A percentile compares a stretch with the other conserved stretches of the same genome.
Evolutionary conservation across 495 filamentous ascomycete genomes (phyloP).

Genomic region (Clohesyomyces aquaticus): DNA sequence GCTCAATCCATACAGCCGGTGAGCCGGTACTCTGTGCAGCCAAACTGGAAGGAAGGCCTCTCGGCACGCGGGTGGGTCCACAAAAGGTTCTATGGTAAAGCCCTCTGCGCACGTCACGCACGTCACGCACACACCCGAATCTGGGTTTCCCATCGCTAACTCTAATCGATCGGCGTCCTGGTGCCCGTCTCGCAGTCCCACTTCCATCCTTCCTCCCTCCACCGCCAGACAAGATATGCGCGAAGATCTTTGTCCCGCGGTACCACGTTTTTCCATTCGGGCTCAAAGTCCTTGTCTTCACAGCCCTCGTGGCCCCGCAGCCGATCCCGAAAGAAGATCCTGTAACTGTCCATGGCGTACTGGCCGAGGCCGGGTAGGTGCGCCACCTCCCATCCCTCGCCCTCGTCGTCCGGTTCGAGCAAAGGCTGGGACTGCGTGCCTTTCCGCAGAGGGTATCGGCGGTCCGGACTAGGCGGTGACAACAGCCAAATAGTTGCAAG

Average conservation of each 20-base stretch:
- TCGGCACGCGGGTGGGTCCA: too few species aligned
- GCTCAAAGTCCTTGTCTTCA: constrained; percentile 43
- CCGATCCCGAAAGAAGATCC: constrained; percentile 88
- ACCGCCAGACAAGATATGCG: constrained; percentile 87
- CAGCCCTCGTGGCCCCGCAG: constrained; percentile 59
- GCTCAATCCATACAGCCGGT: too few species aligned
- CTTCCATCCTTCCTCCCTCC: constrained; percentile 80
- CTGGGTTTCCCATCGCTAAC: too few species aligned
- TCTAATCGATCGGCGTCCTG: too few species aligned
- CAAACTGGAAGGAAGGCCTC: too few species aligned
- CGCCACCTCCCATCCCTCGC: constrained; percentile 74
- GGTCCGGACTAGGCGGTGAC: constrained; percentile 62
- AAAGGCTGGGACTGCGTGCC: constrained; percentile 58
- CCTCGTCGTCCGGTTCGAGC: constrained; percentile 42
- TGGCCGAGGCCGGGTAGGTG: constrained; percentile 81
- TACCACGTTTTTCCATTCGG: constrained; percentile 85
- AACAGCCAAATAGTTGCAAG: constrained; percentile 73
- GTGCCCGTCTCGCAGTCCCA: constrained; percentile 82
- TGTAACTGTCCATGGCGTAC: constrained; percentile 90
- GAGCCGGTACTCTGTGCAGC: too few species aligned
- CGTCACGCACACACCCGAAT: too few species aligned
- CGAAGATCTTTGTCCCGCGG: constrained; percentile 87
- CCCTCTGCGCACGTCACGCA: too few species aligned
- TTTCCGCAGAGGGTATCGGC: constrained; percentile 62
- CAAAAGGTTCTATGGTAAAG: too few species aligned